Percentiles rank a stretch among this genome's conserved stretches.
These are phyloP conservation scores for Helenozyma baotianmanensis DNA, from an alignment of 805 yeast species.

Conservation along the genomic window DNA sequence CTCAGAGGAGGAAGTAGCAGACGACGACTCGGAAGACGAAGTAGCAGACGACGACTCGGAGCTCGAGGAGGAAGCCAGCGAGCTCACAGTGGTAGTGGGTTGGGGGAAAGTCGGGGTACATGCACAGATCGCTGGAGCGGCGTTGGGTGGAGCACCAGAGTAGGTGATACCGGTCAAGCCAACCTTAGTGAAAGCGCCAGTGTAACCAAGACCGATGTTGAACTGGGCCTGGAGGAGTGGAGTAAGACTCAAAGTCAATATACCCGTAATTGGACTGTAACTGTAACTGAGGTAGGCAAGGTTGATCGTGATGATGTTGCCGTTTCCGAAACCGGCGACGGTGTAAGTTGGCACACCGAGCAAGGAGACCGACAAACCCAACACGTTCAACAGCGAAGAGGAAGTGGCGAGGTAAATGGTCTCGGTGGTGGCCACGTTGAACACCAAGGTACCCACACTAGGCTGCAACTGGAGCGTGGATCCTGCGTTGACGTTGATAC, in stretches of 20 bases:
- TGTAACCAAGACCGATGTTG: slow-evolving; percentile 6
- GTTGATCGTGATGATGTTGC: slow-evolving; percentile 1
- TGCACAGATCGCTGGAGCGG: background rate
- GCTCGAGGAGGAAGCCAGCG: background rate
- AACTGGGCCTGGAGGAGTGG: background rate
- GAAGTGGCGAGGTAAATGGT: slow-evolving; percentile 2
- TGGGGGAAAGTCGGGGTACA: slow-evolving; percentile 1
- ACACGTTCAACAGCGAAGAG: background rate
- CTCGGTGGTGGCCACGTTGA: background rate
- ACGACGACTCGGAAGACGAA: no score
- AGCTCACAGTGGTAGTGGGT: slow-evolving; percentile 1
- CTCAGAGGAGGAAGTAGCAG: no score
- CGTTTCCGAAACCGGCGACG: slow-evolving; percentile 3
- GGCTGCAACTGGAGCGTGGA: slow-evolving; percentile 1
- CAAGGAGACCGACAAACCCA: slow-evolving; percentile 1
- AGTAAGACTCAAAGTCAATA: slow-evolving; percentile 1
- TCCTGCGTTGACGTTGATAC: slow-evolving; percentile 1
- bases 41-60: background rate
- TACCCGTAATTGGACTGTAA: background rate
- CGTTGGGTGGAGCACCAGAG: slow-evolving; percentile 1
- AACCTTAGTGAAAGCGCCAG: background rate
- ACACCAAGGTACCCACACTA: background rate
- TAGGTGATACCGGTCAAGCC: background rate
- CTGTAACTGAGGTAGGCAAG: background rate
- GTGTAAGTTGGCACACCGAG: background rate